Percentiles rank a stretch among this genome's conserved stretches.
phyloP scores from a whole-genome alignment of 345 rosid species.

The Cardamine resedifolia region DNA sequence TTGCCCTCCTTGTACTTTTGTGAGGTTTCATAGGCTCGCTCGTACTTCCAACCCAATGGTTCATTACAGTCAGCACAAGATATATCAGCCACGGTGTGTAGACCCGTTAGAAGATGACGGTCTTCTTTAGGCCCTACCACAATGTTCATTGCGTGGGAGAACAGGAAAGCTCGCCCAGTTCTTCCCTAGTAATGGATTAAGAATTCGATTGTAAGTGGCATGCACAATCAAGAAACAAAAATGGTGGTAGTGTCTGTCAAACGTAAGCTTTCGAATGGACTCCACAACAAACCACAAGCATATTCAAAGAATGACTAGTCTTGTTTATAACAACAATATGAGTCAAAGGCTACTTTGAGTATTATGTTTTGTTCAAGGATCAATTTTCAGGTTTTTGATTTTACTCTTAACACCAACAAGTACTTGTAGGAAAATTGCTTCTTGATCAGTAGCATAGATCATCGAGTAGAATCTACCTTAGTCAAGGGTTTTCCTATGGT shows the following conservation, averaged over 20 bases:
- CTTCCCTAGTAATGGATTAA: constrained; percentile 53
- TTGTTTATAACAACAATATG: neutral
- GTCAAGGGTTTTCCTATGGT: neutral
- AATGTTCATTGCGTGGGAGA: constrained; percentile 83
- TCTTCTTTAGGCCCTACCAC: constrained; percentile 71
- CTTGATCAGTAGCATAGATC: neutral
- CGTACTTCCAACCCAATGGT: constrained; percentile 86
- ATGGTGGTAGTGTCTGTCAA: neutral
- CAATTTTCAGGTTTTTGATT: neutral
- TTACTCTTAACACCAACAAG: neutral
- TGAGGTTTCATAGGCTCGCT: constrained; percentile 64
- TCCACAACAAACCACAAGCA: constrained; percentile 9
- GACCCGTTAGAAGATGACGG: constrained; percentile 70
- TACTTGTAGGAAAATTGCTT: neutral
- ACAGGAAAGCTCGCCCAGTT: constrained; percentile 81
- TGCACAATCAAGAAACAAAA: constrained; percentile 15
- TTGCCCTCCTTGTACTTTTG: constrained; percentile 94
- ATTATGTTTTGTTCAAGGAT: neutral
- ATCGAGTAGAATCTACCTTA: neutral
- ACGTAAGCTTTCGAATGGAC: neutral
- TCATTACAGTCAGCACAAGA: constrained; percentile 66
- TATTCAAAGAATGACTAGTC: neutral
- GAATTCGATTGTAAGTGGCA: neutral
- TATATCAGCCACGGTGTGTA: constrained; percentile 85
- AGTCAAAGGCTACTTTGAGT: constrained; percentile 15